Evolutionary conservation across 805 yeast genomes (phyloP).

Genomic region (Isabelozyma rhagii): DNA sequence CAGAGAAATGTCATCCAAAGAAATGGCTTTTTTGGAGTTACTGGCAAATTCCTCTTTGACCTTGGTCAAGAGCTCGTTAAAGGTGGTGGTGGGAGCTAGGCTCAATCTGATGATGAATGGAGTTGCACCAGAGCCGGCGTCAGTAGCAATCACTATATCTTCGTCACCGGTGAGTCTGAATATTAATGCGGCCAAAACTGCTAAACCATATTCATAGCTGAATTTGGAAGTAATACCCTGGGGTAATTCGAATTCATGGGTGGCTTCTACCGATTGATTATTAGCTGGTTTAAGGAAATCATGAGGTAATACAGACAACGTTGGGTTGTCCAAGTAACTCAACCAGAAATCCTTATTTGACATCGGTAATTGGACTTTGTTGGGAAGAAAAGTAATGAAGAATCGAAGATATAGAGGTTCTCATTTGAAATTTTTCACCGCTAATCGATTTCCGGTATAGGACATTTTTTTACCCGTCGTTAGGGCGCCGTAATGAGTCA

Average conservation of each 20-base stretch:
- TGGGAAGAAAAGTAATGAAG: not conserved
- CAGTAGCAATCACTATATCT: conserved; percentile 83
- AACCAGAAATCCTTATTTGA: conserved; percentile 50
- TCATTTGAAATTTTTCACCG: not conserved
- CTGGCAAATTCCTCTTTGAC: conserved; percentile 40
- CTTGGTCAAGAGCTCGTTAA: conserved; percentile 48
- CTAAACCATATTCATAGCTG: conserved; percentile 45
- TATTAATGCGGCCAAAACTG: conserved; percentile 68
- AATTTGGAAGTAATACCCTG: conserved; percentile 28
- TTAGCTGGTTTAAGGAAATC: conserved; percentile 79
- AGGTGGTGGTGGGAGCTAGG: conserved; percentile 53
- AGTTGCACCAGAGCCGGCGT: conserved; percentile 29
- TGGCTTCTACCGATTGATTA: conserved; percentile 65
- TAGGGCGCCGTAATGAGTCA: not conserved
- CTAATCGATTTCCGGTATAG: not conserved
- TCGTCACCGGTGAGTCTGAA: conserved; percentile 91
- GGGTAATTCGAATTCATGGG: conserved; percentile 21
- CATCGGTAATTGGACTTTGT: conserved; percentile 5
- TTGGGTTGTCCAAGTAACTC: conserved; percentile 66
- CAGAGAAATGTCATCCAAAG: conserved; percentile 55
- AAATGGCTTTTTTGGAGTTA: conserved; percentile 31
- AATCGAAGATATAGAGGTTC: not conserved
- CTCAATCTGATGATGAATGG: conserved; percentile 63
- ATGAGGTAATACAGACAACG: conserved; percentile 82
- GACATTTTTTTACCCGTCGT: not conserved